Conservation (phyloP, 805 yeast genomes). For the Starmerella stellata region DNA sequence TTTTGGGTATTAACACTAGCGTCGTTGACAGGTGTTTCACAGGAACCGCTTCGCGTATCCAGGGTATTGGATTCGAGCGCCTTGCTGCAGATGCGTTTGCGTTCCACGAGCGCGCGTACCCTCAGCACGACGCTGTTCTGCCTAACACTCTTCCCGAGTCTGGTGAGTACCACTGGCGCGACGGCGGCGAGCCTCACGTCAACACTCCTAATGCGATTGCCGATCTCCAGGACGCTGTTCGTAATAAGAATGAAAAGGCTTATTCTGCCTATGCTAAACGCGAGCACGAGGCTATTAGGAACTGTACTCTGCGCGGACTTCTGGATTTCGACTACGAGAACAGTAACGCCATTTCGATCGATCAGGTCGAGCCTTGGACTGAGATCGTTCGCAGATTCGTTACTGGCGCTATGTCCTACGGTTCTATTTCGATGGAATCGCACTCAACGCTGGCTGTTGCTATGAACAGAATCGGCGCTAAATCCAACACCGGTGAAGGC, state of each 20-base stretch:
- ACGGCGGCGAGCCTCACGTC: slow-evolving; percentile 91
- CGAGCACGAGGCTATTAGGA: slow-evolving; percentile 78
- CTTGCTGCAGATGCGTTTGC: slow-evolving; percentile 94
- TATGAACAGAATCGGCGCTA: slow-evolving; percentile 94
- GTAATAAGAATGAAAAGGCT: slow-evolving; percentile 86
- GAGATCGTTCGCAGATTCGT: slow-evolving; percentile 93
- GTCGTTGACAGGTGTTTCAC: slow-evolving; percentile 91
- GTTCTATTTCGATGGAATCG: slow-evolving; percentile 96
- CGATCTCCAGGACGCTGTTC: slow-evolving; percentile 90
- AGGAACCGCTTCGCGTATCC: slow-evolving; percentile 92
- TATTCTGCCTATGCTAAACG: slow-evolving; percentile 77
- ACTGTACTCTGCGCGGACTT: slow-evolving; percentile 86
- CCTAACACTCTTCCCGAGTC: slow-evolving; percentile 73
- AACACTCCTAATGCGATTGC: slow-evolving; percentile 93
- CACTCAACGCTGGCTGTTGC: slow-evolving; percentile 96
- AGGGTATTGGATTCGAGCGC: slow-evolving; percentile 87
- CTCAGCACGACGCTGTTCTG: slow-evolving; percentile 50
- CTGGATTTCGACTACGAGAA: slow-evolving; percentile 70
- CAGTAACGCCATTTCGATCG: slow-evolving; percentile 68
- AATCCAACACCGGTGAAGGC: slow-evolving; percentile 98
- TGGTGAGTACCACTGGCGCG: slow-evolving; percentile 98
- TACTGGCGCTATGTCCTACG: slow-evolving; percentile 99
- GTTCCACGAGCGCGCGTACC: slow-evolving; percentile 82
- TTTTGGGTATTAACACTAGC: slow-evolving; percentile 85
- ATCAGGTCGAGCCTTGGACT: slow-evolving; percentile 99